Evolutionary conservation across 106 monocot genomes (phyloP).

Genomic region (Dendrobium officinale): DNA sequence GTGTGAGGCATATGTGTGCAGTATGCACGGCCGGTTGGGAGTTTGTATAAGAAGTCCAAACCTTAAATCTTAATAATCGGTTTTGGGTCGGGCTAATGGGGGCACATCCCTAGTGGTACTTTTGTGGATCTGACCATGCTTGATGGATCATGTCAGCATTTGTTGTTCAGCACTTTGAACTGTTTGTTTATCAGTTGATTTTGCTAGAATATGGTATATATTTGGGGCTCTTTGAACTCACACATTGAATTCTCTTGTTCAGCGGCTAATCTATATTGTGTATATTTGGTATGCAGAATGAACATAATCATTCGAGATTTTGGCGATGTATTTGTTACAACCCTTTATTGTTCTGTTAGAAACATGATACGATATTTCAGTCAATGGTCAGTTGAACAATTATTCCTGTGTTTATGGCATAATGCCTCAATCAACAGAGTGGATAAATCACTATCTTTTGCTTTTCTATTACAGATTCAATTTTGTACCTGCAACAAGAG

Average conservation of each 20-base stretch:
- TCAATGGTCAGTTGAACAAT: constrained; percentile 34
- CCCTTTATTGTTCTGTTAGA: background rate
- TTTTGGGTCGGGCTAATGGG: no score
- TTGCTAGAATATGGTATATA: background rate
- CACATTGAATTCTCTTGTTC: background rate
- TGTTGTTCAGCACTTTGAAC: background rate
- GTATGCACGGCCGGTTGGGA: no score
- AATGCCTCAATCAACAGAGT: background rate
- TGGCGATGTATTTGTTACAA: background rate
- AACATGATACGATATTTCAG: constrained; percentile 18
- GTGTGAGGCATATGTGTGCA: no score
- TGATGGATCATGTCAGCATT: constrained; percentile 6
- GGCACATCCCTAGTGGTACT: no score
- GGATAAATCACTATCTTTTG: background rate
- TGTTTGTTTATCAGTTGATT: background rate
- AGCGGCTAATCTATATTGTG: background rate
- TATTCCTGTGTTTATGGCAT: background rate
- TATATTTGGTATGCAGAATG: background rate
- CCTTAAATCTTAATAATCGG: no score
- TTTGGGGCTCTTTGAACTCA: background rate
- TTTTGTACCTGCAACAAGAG: constrained; percentile 46
- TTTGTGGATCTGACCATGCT: no score
- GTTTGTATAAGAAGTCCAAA: no score
- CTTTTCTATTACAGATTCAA: constrained; percentile 34
- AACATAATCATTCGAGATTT: background rate